Conservation (phyloP, 345 rosid genomes). For the Populus euphratica region DNA sequence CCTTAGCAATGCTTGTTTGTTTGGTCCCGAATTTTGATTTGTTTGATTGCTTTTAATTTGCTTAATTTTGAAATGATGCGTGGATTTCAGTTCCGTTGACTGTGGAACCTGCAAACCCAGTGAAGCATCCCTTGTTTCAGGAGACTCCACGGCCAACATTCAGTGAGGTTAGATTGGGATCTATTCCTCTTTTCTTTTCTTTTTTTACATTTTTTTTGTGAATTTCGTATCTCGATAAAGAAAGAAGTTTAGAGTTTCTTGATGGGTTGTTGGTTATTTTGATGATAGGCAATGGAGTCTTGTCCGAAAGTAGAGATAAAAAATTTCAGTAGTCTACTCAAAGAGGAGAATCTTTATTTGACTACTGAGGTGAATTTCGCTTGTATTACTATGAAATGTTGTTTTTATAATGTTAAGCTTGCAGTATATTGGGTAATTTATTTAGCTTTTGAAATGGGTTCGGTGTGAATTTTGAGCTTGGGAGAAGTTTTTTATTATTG, state of each 20-base stretch:
- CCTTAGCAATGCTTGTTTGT: not conserved
- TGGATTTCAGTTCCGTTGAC: slow-evolving; percentile 45
- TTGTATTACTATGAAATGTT: not conserved
- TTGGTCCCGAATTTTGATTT: not conserved
- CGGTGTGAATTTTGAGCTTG: not conserved
- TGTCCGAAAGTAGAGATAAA: slow-evolving; percentile 54
- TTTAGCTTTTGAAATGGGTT: not conserved
- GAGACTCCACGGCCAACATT: slow-evolving; percentile 35
- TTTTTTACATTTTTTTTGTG: not conserved
- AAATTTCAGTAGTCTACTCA: slow-evolving; percentile 49
- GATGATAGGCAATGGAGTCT: slow-evolving; percentile 59
- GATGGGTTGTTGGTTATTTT: not conserved
- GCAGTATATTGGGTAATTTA: not conserved
- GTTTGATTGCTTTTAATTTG: not conserved
- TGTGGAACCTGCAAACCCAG: slow-evolving; percentile 52
- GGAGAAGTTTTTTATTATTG: not conserved
- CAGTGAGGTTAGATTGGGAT: slow-evolving; percentile 38
- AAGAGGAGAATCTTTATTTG: slow-evolving; percentile 70
- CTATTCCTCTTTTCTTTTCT: too few species aligned
- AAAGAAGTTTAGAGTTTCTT: not conserved
- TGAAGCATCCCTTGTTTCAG: slow-evolving; percentile 54
- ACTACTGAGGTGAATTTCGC: slow-evolving; percentile 55
- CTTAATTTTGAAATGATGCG: not conserved
- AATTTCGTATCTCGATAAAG: not conserved
- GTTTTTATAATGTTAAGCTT: not conserved